Evolutionary conservation across 2,329 filamentous ascomycete species (phyloP).

Genomic region (Phaeosphaeriaceae sp.): DNA sequence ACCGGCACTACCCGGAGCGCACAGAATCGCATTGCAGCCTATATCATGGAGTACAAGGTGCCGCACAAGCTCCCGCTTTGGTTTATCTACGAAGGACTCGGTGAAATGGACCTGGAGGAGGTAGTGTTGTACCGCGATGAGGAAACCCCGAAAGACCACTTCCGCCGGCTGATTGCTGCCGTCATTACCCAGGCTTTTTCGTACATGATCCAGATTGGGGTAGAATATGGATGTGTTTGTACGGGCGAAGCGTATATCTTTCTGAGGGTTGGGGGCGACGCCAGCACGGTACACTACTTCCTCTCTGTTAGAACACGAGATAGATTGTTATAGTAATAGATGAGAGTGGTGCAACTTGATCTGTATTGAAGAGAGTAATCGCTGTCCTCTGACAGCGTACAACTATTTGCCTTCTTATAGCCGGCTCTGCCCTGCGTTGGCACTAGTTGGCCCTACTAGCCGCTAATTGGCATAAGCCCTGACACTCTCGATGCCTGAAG

Average conservation of each 20-base stretch:
- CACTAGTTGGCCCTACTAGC: too few relatives aligned
- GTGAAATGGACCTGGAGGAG: constrained; percentile 50
- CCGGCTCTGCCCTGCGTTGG: too few relatives aligned
- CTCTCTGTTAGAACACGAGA: too few relatives aligned
- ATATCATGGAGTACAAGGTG: constrained; percentile 55
- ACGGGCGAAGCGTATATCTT: constrained; percentile 56
- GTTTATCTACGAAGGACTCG: constrained; percentile 53
- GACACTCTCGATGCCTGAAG: too few relatives aligned
- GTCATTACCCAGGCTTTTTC: constrained; percentile 57
- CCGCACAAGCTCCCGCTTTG: constrained; percentile 55
- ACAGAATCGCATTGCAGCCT: constrained; percentile 27
- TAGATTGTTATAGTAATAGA: too few relatives aligned
- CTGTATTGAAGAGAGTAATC: too few relatives aligned
- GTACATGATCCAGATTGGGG: constrained; percentile 57
- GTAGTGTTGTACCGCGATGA: constrained; percentile 45
- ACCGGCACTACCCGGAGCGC: constrained; percentile 11
- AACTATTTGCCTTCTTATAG: too few relatives aligned
- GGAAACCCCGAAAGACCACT: constrained; percentile 45
- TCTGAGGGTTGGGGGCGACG: constrained; percentile 40
- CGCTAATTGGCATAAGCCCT: too few relatives aligned
- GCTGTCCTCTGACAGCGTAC: too few relatives aligned
- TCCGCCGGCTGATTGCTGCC: constrained; percentile 49
- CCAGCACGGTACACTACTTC: constrained; percentile 34
- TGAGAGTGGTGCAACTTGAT: too few relatives aligned
- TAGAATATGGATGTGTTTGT: constrained; percentile 53